Base-by-base conservation (phyloP, 73 alveolate genomes). In the Blepharisma japonicum region DNA sequence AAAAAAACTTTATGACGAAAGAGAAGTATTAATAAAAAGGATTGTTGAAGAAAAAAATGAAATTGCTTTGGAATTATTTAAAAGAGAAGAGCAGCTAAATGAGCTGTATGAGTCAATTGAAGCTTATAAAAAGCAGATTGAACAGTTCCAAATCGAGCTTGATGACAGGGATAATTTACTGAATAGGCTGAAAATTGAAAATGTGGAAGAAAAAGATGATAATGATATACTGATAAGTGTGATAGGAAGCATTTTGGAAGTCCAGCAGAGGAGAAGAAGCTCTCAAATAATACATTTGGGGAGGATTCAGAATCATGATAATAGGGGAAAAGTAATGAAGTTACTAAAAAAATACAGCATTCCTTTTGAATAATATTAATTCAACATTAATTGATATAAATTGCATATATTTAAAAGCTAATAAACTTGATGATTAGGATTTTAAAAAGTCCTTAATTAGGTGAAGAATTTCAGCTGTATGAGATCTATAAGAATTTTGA, bases 121-220 rank as follows among this genome's bases (percentile, higher is more conserved):
- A 14, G 67, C 67, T 53, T 53, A 53, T 53, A 53, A 53, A 20
- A 53, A 53, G 23, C 67, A 53, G 67, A 53, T 53, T 11, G 67
- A 53, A 14, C 67, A 53, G 67, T 53, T 53, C n/a, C 67, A 53
- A 20, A 53, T 14, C 4, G 67, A 53, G 67, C n/a, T 53, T 53
- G 67, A 53, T 11, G 67, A 53, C 23, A 53, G 67, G 4, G 23
- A 53, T 53, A 53, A 53, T 53, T 14, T 53, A 20, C 67, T 53
- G 67, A 53, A 53, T 53, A 53, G 23, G 23, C 67, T 53, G n/a
- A 53, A 53, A 53, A 53, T 53, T 20, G 67, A 53, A 4, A 53
- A 53, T 53, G 67, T 53, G 23, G 67, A 53, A 20, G 67, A 53
- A 53, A 53, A 53, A 4, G 67, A 53, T 4, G 67, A 53, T 53